Conservation (phyloP, 768 basidiomycete species). For the Tylopilus subfusipes region DNA sequence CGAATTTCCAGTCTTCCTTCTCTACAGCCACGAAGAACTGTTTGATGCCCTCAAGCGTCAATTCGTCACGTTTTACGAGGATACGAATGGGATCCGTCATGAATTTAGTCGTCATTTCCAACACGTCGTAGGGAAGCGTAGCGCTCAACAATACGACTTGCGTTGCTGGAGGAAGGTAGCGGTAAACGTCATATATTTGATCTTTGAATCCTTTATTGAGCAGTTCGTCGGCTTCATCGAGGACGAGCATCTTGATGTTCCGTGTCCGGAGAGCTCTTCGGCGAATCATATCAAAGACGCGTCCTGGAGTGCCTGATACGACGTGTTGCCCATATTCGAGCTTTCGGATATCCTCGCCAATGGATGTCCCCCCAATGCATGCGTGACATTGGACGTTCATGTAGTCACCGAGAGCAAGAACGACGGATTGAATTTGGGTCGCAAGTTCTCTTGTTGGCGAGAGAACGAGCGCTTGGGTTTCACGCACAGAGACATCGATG, state of each 20-base stretch:
- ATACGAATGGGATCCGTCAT: slow-evolving; percentile 99
- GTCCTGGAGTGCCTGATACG: slow-evolving; percentile 94
- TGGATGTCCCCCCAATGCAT: slow-evolving; percentile 95
- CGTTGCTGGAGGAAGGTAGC: slow-evolving; percentile 93
- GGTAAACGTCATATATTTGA: slow-evolving; percentile 98
- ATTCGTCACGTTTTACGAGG: slow-evolving; percentile 97
- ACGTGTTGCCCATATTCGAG: slow-evolving; percentile 97
- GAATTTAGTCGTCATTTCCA: slow-evolving; percentile 99
- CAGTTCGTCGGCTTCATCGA: slow-evolving; percentile 95
- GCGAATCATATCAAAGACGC: slow-evolving; percentile 99
- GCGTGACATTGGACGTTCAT: slow-evolving; percentile 99
- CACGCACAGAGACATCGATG: slow-evolving; percentile 91
- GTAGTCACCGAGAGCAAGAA: slow-evolving; percentile 95
- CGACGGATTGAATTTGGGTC: slow-evolving; percentile 97
- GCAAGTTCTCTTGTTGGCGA: slow-evolving; percentile 99
- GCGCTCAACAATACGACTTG: slow-evolving; percentile 97
- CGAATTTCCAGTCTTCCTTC: slow-evolving; percentile 99
- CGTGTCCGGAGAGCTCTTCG: slow-evolving; percentile 88
- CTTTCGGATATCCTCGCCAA: slow-evolving; percentile 96
- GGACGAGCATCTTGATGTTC: slow-evolving; percentile 96
- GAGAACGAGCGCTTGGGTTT: slow-evolving; percentile 94
- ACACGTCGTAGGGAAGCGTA: slow-evolving; percentile 91
- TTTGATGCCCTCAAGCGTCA: slow-evolving; percentile 95
- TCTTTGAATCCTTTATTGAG: slow-evolving; percentile 99
- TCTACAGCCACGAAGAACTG: slow-evolving; percentile 98